Evolutionary conservation across 139 green algal genomes (phyloP).

Genomic region (Coelastrella sp.): DNA sequence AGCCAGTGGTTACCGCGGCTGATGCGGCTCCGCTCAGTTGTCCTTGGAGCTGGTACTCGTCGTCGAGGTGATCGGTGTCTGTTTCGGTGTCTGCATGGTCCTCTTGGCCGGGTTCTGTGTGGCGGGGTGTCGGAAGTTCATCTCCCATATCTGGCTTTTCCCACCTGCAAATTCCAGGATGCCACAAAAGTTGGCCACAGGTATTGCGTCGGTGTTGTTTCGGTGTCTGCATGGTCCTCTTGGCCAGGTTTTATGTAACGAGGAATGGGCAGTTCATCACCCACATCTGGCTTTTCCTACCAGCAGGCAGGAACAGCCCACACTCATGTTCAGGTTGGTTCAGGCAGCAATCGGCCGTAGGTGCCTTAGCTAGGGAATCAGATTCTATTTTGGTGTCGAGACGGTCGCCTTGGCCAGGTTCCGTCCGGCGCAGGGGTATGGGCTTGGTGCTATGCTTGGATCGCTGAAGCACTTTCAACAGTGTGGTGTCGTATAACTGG

Average conservation of each 20-base stretch:
- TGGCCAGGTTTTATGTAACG: too few species aligned
- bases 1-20: not conserved
- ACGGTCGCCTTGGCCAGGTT: too few species aligned
- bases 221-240: too few species aligned
- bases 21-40: slow-evolving; percentile 1
- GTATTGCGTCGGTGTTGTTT: not conserved
- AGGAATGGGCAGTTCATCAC: too few species aligned
- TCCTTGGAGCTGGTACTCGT: not conserved
- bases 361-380: too few species aligned
- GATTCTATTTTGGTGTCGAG: too few species aligned
- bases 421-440: too few species aligned
- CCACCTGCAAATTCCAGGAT: not conserved
- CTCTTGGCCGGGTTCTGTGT: not conserved
- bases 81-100: not conserved
- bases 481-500: not conserved
- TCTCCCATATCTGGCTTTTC: not conserved
- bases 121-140: not conserved
- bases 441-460: not conserved
- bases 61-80: not conserved
- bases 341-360: too few species aligned
- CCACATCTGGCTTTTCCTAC: too few species aligned
- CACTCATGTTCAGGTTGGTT: too few species aligned
- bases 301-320: too few species aligned
- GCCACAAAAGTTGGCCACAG: not conserved
- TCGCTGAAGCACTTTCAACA: not conserved